Evolutionary conservation across 2,329 filamentous ascomycete species (phyloP), one percentile per base, ranked within the genome.

Genomic region (Magnaporthiopsis poae): DNA sequence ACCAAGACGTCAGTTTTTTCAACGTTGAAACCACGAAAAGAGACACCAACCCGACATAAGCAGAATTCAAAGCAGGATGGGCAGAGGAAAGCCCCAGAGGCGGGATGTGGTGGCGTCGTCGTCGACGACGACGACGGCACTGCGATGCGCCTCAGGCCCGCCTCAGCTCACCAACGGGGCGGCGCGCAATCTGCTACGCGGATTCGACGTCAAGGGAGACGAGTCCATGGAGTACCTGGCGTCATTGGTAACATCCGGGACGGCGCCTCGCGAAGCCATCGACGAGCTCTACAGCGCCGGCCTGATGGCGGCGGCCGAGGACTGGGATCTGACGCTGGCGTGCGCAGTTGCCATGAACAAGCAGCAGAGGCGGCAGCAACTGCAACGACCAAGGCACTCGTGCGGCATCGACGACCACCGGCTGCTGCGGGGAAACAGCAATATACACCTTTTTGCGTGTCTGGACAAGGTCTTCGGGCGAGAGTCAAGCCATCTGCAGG

Each of bases 261-360:
- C 66, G 21, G 74, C 67, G 2, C 68, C 71, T 3, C 67, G 67
- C 3, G 70, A 71, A 0, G 74, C 76, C 7, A 65, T 78, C 64
- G 67, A 70, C 13, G 62, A 71, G 12, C 68, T 78, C 31, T 65
- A 68, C 11, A 64, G 64, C 21, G 67, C 73, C 11, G 74, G 75
- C 62, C 69, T 79, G 1, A 66, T 73, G 60, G 73, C 73, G 12
- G 74, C 75, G 0, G 65, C 71, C 12, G 76, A 78, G 62, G 73
- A 77, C 61, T 77, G 74, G 72, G 69, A 75, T 18, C 72, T 77
- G 69, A 70, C 75, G 60, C 66, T 78, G 27, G 69, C 69, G 21
- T 75, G 75, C 62, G 77, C 77, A 2, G 64, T 56, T 25, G 61
- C 73, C 2, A 67, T 77, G 69, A 71, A 65, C 62, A 68, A 73